Percentiles rank a stretch among this genome's conserved stretches.
These are phyloP conservation scores for Dactylellina sp. DNA, from an alignment of 2,329 filamentous ascomycete species.

Conservation along the genomic window DNA sequence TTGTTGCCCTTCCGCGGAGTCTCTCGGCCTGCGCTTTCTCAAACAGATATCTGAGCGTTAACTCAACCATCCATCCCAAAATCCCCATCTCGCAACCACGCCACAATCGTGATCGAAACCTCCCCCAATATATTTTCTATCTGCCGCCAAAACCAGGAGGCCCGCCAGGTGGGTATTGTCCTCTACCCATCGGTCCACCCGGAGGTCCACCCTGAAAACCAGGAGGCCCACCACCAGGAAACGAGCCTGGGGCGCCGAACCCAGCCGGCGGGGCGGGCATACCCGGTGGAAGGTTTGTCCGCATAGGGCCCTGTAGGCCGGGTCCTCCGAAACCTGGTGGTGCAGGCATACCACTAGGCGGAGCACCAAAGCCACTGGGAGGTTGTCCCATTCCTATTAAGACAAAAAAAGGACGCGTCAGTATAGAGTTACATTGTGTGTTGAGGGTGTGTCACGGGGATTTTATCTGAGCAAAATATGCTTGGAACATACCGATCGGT, in stretches of 20 bases:
- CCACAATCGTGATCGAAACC: conserved; percentile 3
- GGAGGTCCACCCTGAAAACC: conserved; percentile 51
- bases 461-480: conserved; percentile 50
- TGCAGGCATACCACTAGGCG: conserved; percentile 57
- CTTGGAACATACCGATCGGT: conserved; percentile 59
- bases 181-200: conserved; percentile 51
- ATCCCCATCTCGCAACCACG: conserved; percentile 8
- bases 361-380: conserved; percentile 59
- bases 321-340: conserved; percentile 60
- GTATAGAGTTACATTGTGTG: conserved; percentile 62
- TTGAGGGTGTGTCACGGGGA: conserved; percentile 51
- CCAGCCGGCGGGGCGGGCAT: conserved; percentile 54
- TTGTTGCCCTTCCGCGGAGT: conserved; percentile 19
- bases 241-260: conserved; percentile 51
- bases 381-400: conserved; percentile 58
- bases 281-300: conserved; percentile 55
- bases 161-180: conserved; percentile 53
- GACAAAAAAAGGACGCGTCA: conserved; percentile 61
- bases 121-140: conserved; percentile 23
- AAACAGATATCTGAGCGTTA: conserved; percentile 10
- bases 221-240: conserved; percentile 49
- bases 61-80: not conserved
- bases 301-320: conserved; percentile 52
- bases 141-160: conserved; percentile 54
- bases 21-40: conserved; percentile 19